Evolutionary conservation across 2,329 filamentous ascomycete species (phyloP), one percentile per base, ranked within the genome.

Genomic region (Amesomyces nigricolor): DNA sequence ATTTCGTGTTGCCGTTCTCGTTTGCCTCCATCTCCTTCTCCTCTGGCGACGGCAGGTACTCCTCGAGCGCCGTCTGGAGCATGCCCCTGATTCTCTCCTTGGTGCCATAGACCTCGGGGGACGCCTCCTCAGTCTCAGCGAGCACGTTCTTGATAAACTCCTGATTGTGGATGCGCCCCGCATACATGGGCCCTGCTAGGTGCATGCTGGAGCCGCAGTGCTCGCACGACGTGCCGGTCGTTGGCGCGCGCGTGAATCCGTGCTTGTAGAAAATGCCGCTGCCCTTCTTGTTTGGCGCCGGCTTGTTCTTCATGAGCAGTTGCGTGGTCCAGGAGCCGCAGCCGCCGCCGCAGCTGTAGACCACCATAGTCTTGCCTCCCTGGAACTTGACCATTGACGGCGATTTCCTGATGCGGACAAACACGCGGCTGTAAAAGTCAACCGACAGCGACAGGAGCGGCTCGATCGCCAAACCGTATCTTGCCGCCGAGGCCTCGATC

Each of bases 271-370:
- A 89, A 2, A 78, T 77, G 1, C 81, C 81, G 6, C 75, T 78
- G 1, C 85, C 86, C 54, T 85, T 89, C 70, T 90, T 92, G 66
- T 87, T 87, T 2, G 79, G 73, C 9, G 78, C 75, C 35, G 81
- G 73, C 61, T 81, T 87, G 64, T 88, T 88, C 54, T 81, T 83
- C 47, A 88, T 83, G 47, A 97, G 72, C 42, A 83, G 82, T 64
- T 97, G 92, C 0, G 86, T 91, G 51, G 86, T 80, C 89, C 90
- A 97, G 4, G 91, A 83, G n/a, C 91, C 90, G 66, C 94, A 99
- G 10, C 94, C 94, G 7, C 80, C 74, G 66, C 96, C 91, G 69
- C 94, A 99, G 68, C 85, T 91, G 72, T 96, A 96, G 0, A 95
- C 85, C 7, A 95, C 61, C 91, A 99, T 96, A 0, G 88, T 94